Conservation (phyloP, 1,284 basidiomycete genomes). For the Caloboletus inedulis region DNA sequence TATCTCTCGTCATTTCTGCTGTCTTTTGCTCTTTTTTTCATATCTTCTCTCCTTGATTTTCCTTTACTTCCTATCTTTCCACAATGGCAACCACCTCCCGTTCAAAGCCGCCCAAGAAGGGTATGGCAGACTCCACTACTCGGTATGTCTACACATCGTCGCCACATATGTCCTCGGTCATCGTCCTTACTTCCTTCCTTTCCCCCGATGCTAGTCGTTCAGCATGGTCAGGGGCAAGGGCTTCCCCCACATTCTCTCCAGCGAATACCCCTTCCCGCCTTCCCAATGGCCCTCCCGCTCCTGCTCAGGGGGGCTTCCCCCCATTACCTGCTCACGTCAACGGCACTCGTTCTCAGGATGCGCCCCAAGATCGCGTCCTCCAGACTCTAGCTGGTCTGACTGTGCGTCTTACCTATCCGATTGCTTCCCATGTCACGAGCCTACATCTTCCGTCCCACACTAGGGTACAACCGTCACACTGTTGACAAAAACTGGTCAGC, state of each 20-base stretch:
- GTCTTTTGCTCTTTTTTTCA: constrained; percentile 28
- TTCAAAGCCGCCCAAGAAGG: constrained; percentile 57
- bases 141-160: constrained; percentile 44
- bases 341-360: constrained; percentile 43
- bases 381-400: constrained; percentile 62
- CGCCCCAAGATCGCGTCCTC: constrained; percentile 53
- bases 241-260: constrained; percentile 65
- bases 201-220: constrained; percentile 44
- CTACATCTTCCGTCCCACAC: constrained; percentile 19
- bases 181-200: constrained; percentile 11
- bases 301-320: constrained; percentile 45
- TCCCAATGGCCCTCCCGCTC: constrained; percentile 40
- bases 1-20: constrained; percentile 37
- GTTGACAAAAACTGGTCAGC: constrained; percentile 60
- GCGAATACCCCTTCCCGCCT: constrained; percentile 47
- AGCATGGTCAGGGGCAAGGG: constrained; percentile 63
- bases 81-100: constrained; percentile 61
- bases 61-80: constrained; percentile 23
- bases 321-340: constrained; percentile 47
- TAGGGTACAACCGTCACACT: constrained; percentile 75
- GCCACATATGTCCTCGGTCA: constrained; percentile 9
- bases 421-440: constrained; percentile 16
- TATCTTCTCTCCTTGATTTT: constrained; percentile 35
- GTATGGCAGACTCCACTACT: constrained; percentile 49
- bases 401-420: constrained; percentile 41